Evolutionary conservation across 257 asterid species (phyloP).

Genomic region (Solanum paucissectum): DNA sequence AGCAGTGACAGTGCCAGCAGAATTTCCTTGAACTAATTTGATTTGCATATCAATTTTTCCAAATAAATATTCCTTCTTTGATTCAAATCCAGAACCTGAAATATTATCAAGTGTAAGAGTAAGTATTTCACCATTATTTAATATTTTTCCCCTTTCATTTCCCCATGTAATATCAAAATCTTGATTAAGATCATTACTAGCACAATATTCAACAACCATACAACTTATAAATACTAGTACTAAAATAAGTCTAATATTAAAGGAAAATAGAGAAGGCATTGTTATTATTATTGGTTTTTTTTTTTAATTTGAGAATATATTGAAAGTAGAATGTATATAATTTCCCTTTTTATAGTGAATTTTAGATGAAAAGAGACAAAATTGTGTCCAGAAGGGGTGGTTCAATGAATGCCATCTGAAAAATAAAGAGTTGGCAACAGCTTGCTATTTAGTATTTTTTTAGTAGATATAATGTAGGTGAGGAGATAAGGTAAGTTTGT

Average conservation of each 20-base stretch:
- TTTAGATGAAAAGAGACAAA: neutral
- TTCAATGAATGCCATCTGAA: slow-evolving; percentile 16
- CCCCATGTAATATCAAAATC: slow-evolving; percentile 65
- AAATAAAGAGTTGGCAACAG: slow-evolving; percentile 14
- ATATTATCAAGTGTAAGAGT: slow-evolving; percentile 39
- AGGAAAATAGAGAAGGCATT: slow-evolving; percentile 11
- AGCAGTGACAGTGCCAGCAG: slow-evolving; percentile 69
- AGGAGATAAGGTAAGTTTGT: slow-evolving; percentile 8
- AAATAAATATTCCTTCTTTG: slow-evolving; percentile 39
- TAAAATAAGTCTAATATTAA: neutral
- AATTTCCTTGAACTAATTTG: slow-evolving; percentile 56
- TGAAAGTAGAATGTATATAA: neutral
- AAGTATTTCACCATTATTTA: slow-evolving; percentile 48
- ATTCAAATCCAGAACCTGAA: slow-evolving; percentile 60
- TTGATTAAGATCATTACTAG: slow-evolving; percentile 15
- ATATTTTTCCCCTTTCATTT: slow-evolving; percentile 32
- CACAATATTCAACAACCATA: neutral
- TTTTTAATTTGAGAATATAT: neutral
- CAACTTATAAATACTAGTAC: neutral
- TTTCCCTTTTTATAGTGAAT: neutral
- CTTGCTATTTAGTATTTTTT: neutral
- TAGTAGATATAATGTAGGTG: neutral
- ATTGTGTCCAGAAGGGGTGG: neutral
- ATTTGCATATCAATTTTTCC: slow-evolving; percentile 33
- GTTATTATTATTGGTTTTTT: neutral